These are phyloP conservation scores for Graphiopsis chlorocephala DNA, from an alignment of 2,329 filamentous ascomycete species.

Conservation along the genomic window DNA sequence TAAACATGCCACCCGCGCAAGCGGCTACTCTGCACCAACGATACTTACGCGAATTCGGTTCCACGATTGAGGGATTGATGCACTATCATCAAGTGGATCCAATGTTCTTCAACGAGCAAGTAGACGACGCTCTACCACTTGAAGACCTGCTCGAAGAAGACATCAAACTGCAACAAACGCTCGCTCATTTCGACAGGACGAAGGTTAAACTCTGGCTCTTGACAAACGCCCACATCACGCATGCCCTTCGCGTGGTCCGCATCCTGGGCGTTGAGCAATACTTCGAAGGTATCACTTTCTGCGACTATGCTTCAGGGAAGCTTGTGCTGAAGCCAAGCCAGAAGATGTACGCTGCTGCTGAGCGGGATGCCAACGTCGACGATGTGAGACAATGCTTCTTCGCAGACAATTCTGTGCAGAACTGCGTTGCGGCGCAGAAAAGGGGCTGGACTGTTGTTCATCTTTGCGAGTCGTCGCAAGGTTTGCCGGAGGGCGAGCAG, in stretches of 20 bases:
- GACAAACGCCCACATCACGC: background rate
- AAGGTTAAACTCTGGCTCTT: background rate
- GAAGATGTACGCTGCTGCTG: background rate
- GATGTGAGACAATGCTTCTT: background rate
- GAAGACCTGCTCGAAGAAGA: background rate
- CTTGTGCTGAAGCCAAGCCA: background rate
- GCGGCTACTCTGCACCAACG: background rate
- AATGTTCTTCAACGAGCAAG: background rate
- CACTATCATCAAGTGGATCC: background rate
- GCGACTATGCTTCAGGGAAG: background rate
- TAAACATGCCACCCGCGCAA: background rate
- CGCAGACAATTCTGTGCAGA: background rate
- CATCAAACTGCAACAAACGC: background rate
- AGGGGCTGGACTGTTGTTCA: background rate
- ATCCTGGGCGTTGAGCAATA: background rate
- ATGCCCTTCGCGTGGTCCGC: background rate
- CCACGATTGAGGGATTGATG: background rate
- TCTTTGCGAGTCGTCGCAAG: background rate
- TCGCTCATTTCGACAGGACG: background rate
- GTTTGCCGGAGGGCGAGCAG: background rate
- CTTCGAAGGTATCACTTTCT: background rate
- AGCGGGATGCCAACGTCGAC: background rate
- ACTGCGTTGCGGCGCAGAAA: background rate
- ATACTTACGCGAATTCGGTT: background rate
- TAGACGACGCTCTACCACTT: background rate